Evolutionary conservation across 345 rosid species (phyloP).

Genomic region (Eucalyptus decipiens): DNA sequence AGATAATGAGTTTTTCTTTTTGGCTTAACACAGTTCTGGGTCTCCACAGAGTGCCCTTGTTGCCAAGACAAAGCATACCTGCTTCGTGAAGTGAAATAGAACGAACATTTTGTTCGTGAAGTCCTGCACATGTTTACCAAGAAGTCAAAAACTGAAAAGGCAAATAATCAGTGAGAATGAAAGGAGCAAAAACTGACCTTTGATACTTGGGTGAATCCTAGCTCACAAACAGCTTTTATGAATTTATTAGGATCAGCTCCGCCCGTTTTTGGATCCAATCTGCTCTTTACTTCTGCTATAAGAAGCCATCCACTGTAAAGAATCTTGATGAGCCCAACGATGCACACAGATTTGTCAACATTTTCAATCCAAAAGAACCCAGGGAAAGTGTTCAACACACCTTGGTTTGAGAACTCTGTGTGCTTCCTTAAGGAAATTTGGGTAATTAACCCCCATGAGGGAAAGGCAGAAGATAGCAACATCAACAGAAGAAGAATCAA

Average conservation of each 20-base stretch:
- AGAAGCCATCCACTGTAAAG: conserved; percentile 78
- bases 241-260: conserved; percentile 84
- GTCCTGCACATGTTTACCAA: conserved; percentile 35
- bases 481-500: conserved; percentile 59
- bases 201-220: conserved; percentile 46
- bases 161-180: background rate
- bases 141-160: background rate
- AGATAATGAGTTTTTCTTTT: conserved; percentile 16
- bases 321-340: background rate
- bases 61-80: conserved; percentile 27
- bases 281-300: conserved; percentile 94
- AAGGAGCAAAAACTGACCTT: conserved; percentile 26
- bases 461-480: conserved; percentile 93
- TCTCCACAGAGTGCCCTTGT: background rate
- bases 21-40: background rate
- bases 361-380: background rate
- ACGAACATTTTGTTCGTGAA: conserved; percentile 87
- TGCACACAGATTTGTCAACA: background rate
- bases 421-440: conserved; percentile 71
- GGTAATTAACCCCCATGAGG: conserved; percentile 85
- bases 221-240: conserved; percentile 56
- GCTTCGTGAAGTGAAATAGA: conserved; percentile 60
- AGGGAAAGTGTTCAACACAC: conserved; percentile 11
- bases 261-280: conserved; percentile 83
- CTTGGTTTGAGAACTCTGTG: conserved; percentile 83